phyloP scores from a whole-genome alignment of 768 basidiomycete species.

The Kwoniella botswanensis region DNA sequence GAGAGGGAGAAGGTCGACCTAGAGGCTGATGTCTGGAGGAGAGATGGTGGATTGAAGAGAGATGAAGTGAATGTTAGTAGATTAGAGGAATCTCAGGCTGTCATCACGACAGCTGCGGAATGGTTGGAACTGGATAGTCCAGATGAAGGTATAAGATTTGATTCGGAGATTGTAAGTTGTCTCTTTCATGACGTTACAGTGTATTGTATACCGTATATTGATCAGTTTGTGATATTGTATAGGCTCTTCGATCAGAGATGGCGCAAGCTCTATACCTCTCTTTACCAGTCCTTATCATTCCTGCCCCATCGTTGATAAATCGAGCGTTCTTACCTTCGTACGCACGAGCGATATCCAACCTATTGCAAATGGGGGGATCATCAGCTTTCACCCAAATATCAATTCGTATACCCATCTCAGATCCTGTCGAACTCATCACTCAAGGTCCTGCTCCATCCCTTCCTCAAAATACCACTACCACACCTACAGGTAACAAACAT shows the following conservation, averaged over 20 bases:
- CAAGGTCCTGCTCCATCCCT: conserved; percentile 49
- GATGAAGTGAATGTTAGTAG: conserved; percentile 89
- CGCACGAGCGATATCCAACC: conserved; percentile 81
- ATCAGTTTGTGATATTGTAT: too few relatives aligned
- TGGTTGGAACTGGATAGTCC: conserved; percentile 94
- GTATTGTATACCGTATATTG: too few relatives aligned
- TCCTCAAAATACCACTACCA: conserved; percentile 9
- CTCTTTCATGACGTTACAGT: not conserved
- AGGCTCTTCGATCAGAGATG: conserved; percentile 93
- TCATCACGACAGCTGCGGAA: conserved; percentile 80
- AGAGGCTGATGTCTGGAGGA: conserved; percentile 84
- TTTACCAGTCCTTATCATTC: conserved; percentile 80
- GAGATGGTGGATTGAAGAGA: conserved; percentile 73
- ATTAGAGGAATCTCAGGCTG: conserved; percentile 64
- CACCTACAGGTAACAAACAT: conserved; percentile 38
- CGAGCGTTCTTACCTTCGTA: conserved; percentile 85
- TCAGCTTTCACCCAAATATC: conserved; percentile 70
- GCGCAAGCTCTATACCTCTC: conserved; percentile 91
- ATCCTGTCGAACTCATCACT: conserved; percentile 63
- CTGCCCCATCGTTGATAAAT: conserved; percentile 73
- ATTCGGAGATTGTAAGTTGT: conserved; percentile 84
- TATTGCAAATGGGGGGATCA: conserved; percentile 70
- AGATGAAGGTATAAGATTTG: conserved; percentile 93
- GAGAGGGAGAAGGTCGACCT: conserved; percentile 58
- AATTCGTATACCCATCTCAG: conserved; percentile 65